A percentile compares a stretch with the other conserved stretches of the same genome.
Evolutionary conservation across 75 land plant species (phyloP).

Genomic region (Cryptomeria japonica): DNA sequence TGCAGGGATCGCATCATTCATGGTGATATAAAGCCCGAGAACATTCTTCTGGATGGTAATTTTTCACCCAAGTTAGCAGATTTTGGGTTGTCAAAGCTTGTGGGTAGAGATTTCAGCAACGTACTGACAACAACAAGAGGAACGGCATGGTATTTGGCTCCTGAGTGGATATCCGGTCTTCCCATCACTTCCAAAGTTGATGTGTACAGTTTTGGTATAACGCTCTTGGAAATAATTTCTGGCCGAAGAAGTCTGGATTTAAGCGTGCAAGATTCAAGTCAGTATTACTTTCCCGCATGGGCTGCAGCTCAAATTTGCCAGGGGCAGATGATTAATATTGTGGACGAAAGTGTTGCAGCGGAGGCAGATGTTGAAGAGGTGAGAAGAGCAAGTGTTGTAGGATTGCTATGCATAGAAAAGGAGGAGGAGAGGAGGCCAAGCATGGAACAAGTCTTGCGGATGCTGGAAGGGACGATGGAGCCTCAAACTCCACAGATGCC

Average conservation of each 20-base stretch:
- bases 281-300: neutral
- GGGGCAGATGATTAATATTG: neutral
- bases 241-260: constrained; percentile 1
- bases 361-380: neutral
- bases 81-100: constrained; percentile 68
- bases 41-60: constrained; percentile 61
- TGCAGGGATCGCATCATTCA: constrained; percentile 61
- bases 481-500: too few species aligned
- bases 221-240: constrained; percentile 30
- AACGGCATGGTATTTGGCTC: constrained; percentile 71
- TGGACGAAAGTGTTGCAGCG: neutral
- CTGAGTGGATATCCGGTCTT: constrained; percentile 56
- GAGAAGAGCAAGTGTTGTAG: neutral
- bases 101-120: constrained; percentile 51
- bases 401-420: constrained; percentile 24
- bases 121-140: constrained; percentile 59
- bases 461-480: too few species aligned
- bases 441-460: too few species aligned
- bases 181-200: constrained; percentile 60
- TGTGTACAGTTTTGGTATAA: constrained; percentile 78
- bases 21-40: constrained; percentile 77
- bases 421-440: neutral
- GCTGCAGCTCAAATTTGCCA: neutral
- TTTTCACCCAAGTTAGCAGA: constrained; percentile 57
- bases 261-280: too few species aligned